Percentiles rank a stretch among this genome's conserved stretches.
Conservation (phyloP, 1,284 basidiomycete genomes). For the Irpex rosettiformis region DNA sequence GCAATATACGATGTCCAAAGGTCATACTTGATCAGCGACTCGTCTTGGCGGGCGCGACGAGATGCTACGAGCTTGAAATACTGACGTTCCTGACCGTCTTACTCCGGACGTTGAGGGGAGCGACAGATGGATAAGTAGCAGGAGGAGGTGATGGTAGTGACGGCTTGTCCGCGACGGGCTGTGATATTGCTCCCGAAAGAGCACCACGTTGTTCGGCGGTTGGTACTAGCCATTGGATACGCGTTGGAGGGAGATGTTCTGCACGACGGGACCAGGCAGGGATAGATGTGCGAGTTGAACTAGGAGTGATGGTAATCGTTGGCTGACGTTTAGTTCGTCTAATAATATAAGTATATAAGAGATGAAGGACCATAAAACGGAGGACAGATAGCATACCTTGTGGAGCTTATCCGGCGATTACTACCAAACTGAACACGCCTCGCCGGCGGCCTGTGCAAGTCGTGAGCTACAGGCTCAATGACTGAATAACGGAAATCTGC, state of each 20-base stretch:
- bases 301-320: neutral
- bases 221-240: neutral
- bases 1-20: neutral
- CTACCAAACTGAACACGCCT: neutral
- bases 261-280: neutral
- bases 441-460: neutral
- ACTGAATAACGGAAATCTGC: neutral
- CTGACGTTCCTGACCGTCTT: neutral
- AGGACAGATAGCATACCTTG: neutral
- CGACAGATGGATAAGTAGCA: neutral
- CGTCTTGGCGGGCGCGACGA: neutral
- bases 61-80: neutral
- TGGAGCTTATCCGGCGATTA: neutral
- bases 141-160: neutral
- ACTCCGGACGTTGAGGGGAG: conserved; percentile 2
- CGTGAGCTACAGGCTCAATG: neutral
- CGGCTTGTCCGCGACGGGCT: neutral
- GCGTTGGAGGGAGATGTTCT: neutral
- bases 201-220: neutral
- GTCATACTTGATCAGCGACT: neutral
- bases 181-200: neutral
- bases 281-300: neutral
- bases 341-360: neutral
- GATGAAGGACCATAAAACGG: neutral
- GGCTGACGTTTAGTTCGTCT: neutral